Base-by-base conservation (phyloP, 1,284 basidiomycete species). In the Trametes sp. region DNA sequence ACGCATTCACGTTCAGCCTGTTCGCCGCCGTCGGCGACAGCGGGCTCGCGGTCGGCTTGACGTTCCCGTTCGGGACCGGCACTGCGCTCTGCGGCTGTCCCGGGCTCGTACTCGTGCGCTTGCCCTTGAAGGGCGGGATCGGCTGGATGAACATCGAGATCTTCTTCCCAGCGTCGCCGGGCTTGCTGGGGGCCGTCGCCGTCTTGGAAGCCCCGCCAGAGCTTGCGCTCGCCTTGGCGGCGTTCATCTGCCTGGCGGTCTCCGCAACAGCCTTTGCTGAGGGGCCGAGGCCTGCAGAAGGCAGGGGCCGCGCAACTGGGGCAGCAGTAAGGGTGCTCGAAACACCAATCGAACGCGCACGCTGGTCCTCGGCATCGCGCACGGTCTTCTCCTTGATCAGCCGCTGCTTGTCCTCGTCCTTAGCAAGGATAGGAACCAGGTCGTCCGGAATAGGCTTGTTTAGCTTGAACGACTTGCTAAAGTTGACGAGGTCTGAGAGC, bases 401-500 rank as follows among this genome's bases (percentile, higher is more conserved):
- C 67, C 87, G 87, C 72, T 96, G 94, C 78, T 93, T 95, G 56
- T 89, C 87, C 77, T 93, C 92, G 72, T 96, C 93, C 78, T 97
- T 97, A 48, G 94, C 88, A 38, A 98, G 80, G 71, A 98, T 95
- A 5, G 92, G 86, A n/a, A 98, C 90, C 57, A 98, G 86, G 75
- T 98, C 97, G 50, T 94, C 92, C 13, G 95, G 96, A 68, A 98
- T 94, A 9, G 95, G 94, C 73, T 95, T 92, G 74, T 96, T 96
- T 57, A 98, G 87, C 93, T 97, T 98, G 88, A 99, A 99, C 67
- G 80, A 92, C 75, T 93, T 86, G 69, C 94, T 94, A 81, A 98
- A 99, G 77, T 92, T 92, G 74, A 95, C 87, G 54, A 98, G 81
- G 54, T 98, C 96, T 13, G 95, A 92, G 79, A 98, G 87, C 58